Evolutionary conservation across 352 stramenopile species (phyloP).

Genomic region (Phytophthora fragariaefolia): DNA sequence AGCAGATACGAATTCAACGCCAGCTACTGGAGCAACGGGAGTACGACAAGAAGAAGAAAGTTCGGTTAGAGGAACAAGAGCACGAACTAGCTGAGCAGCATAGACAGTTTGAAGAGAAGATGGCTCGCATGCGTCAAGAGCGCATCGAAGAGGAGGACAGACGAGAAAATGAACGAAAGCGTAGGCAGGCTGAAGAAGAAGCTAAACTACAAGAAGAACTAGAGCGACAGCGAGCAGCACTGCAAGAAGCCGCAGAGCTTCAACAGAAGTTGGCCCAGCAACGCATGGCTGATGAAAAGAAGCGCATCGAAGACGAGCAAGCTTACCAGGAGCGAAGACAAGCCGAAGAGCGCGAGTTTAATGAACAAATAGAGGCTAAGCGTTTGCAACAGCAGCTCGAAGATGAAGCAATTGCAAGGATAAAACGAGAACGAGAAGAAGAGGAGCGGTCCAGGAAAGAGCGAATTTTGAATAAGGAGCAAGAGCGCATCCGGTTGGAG

Average conservation of each 20-base stretch:
- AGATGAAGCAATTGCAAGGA: conserved; percentile 21
- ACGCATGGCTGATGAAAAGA: conserved; percentile 30
- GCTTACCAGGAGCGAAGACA: conserved; percentile 24
- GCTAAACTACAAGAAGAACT: conserved; percentile 41
- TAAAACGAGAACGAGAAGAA: conserved; percentile 18
- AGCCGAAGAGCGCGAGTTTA: conserved; percentile 26
- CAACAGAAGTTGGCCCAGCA: conserved; percentile 38
- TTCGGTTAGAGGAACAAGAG: conserved; percentile 48
- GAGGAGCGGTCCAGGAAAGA: conserved; percentile 24
- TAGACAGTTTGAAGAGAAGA: conserved; percentile 52
- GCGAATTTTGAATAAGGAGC: conserved; percentile 5
- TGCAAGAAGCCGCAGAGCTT: conserved; percentile 39
- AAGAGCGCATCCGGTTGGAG: conserved; percentile 15
- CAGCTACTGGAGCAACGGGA: conserved; percentile 59
- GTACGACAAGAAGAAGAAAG: conserved; percentile 49
- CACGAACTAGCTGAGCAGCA: conserved; percentile 43
- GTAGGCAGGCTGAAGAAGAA: conserved; percentile 41
- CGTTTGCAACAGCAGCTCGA: conserved; percentile 28
- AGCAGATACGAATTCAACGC: conserved; percentile 51
- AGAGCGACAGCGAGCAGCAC: conserved; percentile 36
- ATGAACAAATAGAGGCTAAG: conserved; percentile 32
- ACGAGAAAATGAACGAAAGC: conserved; percentile 32
- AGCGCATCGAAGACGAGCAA: conserved; percentile 31
- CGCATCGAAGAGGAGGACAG: conserved; percentile 49
- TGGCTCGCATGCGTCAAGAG: conserved; percentile 42